Percentiles rank a stretch among this genome's conserved stretches.
Conservation (phyloP, 495 filamentous ascomycete species). For the Aspergillus olivimuriae region DNA sequence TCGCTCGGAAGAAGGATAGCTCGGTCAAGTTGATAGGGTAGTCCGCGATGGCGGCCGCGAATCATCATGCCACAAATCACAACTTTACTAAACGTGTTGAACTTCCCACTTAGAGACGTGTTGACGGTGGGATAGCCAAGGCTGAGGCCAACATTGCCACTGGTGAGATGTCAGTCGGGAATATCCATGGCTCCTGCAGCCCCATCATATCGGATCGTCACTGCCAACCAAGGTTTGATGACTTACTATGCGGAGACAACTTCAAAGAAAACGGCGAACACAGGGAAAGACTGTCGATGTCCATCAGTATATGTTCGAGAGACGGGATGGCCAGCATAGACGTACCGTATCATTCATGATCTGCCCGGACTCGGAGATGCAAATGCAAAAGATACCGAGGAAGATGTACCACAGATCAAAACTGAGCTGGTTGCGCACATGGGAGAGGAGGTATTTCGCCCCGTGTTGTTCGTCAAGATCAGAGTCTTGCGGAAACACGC, state of each 20-base stretch:
- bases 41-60: constrained; percentile 78
- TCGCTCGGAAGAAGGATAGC: constrained; percentile 76
- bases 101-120: constrained; percentile 67
- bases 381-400: constrained; percentile 54
- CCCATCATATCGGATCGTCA: too few species aligned
- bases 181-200: too few species aligned
- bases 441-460: constrained; percentile 43
- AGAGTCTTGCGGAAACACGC: constrained; percentile 53
- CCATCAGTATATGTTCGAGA: too few species aligned
- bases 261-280: constrained; percentile 83
- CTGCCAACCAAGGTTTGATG: neutral
- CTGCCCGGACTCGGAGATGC: constrained; percentile 45
- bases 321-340: too few species aligned
- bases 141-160: constrained; percentile 79
- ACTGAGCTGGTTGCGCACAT: constrained; percentile 53
- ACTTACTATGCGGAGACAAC: constrained; percentile 69
- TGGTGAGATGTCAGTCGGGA: constrained; percentile 12
- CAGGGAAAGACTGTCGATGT: constrained; percentile 19
- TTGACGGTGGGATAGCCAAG: constrained; percentile 68
- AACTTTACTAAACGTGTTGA: constrained; percentile 69
- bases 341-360: constrained; percentile 48
- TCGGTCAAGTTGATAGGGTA: constrained; percentile 84
- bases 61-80: constrained; percentile 86
- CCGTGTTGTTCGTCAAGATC: constrained; percentile 27
- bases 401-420: constrained; percentile 64